phyloP scores from a whole-genome alignment of 2,329 filamentous ascomycete genomes.

The Fusarium armeniacum region DNA sequence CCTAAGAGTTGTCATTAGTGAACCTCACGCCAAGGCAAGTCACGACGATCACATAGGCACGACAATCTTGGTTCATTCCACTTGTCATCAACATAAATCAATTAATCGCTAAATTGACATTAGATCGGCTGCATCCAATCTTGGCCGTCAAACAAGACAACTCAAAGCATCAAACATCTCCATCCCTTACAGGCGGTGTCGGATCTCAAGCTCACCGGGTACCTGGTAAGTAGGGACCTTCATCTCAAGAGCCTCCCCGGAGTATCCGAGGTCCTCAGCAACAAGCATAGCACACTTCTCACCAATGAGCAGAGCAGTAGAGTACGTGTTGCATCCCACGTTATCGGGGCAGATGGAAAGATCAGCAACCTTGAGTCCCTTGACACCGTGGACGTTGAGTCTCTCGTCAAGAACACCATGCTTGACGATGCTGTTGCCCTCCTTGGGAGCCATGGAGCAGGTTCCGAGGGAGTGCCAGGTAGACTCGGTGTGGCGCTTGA shows the following conservation, averaged over 20 bases:
- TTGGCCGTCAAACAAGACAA: not conserved
- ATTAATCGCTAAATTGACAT: constrained; percentile 31
- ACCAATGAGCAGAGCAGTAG: constrained; percentile 44
- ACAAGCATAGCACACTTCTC: constrained; percentile 69
- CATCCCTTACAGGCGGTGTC: constrained; percentile 57
- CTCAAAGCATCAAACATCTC: too few species aligned
- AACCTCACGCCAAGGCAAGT: not conserved
- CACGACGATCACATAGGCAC: not conserved
- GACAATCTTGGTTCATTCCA: not conserved
- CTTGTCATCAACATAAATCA: not conserved
- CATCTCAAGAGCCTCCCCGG: constrained; percentile 81
- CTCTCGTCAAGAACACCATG: constrained; percentile 83
- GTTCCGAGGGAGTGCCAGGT: constrained; percentile 69
- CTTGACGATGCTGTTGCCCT: constrained; percentile 85
- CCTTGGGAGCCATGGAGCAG: constrained; percentile 81
- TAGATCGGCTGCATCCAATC: constrained; percentile 15
- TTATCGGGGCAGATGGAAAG: constrained; percentile 84
- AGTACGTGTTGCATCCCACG: constrained; percentile 76
- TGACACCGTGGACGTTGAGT: constrained; percentile 82
- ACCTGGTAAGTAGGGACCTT: constrained; percentile 76
- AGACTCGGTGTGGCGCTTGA: constrained; percentile 80
- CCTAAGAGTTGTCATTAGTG: not conserved
- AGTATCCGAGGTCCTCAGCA: constrained; percentile 81
- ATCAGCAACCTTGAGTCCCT: constrained; percentile 83
- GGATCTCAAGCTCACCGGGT: constrained; percentile 62